These are phyloP conservation scores for Wilcoxina mikolae DNA, from an alignment of 495 filamentous ascomycete genomes.

Conservation along the genomic window DNA sequence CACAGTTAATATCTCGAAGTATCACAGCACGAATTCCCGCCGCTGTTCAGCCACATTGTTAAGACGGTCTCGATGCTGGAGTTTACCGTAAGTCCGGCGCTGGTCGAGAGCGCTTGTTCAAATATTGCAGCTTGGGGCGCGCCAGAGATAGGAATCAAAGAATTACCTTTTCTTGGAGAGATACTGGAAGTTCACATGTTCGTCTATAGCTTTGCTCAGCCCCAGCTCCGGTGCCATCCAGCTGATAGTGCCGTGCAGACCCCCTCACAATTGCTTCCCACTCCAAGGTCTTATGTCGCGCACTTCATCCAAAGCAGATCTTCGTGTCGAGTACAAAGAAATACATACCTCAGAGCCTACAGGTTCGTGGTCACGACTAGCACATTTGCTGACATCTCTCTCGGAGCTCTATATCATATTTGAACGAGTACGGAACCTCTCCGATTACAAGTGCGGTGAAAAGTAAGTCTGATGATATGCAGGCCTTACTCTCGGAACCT, in stretches of 20 bases:
- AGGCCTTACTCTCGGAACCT: slow-evolving; percentile 26
- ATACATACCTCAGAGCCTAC: slow-evolving; percentile 26
- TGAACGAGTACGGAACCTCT: slow-evolving; percentile 18
- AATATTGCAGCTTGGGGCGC: slow-evolving; percentile 26
- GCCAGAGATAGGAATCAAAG: slow-evolving; percentile 24
- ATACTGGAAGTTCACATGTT: slow-evolving; percentile 29
- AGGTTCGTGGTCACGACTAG: slow-evolving; percentile 26
- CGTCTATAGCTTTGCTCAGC: not conserved
- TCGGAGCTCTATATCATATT: slow-evolving; percentile 29
- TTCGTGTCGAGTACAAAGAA: slow-evolving; percentile 25
- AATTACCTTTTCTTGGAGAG: slow-evolving; percentile 28
- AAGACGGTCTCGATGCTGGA: slow-evolving; percentile 26
- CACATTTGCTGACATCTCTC: slow-evolving; percentile 21
- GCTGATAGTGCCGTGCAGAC: slow-evolving; percentile 11
- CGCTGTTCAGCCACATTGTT: slow-evolving; percentile 24
- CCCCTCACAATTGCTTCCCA: slow-evolving; percentile 25
- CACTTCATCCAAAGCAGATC: slow-evolving; percentile 18
- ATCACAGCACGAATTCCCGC: slow-evolving; percentile 26
- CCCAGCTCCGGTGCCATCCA: not conserved
- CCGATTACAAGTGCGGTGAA: not conserved
- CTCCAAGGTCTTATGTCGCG: slow-evolving; percentile 25
- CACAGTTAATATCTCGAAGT: not conserved
- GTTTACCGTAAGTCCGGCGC: slow-evolving; percentile 26
- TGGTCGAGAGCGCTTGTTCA: slow-evolving; percentile 27
- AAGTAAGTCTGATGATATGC: not conserved